These are phyloP conservation scores for Teunomyces barrocoloradensis DNA, from an alignment of 805 yeast genomes.

Conservation along the genomic window DNA sequence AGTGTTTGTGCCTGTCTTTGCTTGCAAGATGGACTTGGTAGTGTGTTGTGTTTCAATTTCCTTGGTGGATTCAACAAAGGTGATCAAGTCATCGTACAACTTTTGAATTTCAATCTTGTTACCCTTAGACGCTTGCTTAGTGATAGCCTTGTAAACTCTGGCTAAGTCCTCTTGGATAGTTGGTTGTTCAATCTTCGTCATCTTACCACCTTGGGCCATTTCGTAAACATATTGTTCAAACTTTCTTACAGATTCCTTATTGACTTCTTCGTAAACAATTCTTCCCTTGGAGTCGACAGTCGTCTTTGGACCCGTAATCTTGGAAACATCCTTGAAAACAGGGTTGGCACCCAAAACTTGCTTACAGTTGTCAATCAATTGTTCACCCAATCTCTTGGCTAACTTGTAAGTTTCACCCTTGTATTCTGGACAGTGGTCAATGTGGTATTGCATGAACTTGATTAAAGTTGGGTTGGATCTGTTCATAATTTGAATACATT, in stretches of 20 bases:
- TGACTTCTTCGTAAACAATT: slow-evolving; percentile 76
- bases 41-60: slow-evolving; percentile 70
- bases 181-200: slow-evolving; percentile 69
- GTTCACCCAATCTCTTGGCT: slow-evolving; percentile 87
- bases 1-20: slow-evolving; percentile 43
- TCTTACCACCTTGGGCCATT: slow-evolving; percentile 92
- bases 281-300: slow-evolving; percentile 85
- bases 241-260: slow-evolving; percentile 89
- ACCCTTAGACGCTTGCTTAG: slow-evolving; percentile 62
- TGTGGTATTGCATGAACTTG: slow-evolving; percentile 92
- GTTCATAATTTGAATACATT: slow-evolving; percentile 97
- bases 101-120: slow-evolving; percentile 70
- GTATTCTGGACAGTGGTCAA: slow-evolving; percentile 75
- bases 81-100: slow-evolving; percentile 66
- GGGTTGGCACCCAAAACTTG: slow-evolving; percentile 80
- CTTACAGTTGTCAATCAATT: slow-evolving; percentile 91
- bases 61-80: slow-evolving; percentile 63
- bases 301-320: slow-evolving; percentile 95
- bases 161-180: slow-evolving; percentile 83
- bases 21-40: slow-evolving; percentile 49
- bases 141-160: slow-evolving; percentile 75
- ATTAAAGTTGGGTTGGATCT: slow-evolving; percentile 91
- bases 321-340: slow-evolving; percentile 90
- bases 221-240: slow-evolving; percentile 92
- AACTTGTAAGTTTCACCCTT: slow-evolving; percentile 92